Conservation (phyloP, 75 land plant species). For the Pseudotsuga menziesii region DNA sequence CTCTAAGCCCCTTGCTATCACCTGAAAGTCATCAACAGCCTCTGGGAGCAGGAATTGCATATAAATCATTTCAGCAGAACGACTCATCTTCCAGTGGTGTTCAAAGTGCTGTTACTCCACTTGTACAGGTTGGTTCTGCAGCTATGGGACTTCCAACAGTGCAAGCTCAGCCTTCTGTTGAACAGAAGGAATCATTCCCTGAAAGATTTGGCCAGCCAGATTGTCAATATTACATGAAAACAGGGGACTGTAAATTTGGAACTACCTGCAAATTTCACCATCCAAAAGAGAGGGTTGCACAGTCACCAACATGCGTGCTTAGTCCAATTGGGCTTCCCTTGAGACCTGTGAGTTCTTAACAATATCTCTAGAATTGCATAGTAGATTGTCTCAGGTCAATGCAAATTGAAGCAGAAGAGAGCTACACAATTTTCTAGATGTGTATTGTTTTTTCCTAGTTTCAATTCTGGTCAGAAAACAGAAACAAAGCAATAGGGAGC, state of each 20-base stretch:
- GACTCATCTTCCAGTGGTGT: slow-evolving; percentile 1
- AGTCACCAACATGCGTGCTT: slow-evolving; percentile 27
- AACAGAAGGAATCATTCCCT: slow-evolving; percentile 43
- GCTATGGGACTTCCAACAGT: slow-evolving; percentile 38
- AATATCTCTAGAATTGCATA: not conserved
- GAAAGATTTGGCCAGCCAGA: slow-evolving; percentile 76
- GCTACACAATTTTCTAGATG: not conserved
- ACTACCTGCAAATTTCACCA: slow-evolving; percentile 75
- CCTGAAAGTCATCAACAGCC: slow-evolving; percentile 5
- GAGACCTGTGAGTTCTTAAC: slow-evolving; percentile 56
- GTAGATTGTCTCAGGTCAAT: not conserved
- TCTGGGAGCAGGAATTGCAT: not conserved
- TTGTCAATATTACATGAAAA: slow-evolving; percentile 84
- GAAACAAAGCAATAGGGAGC: not conserved
- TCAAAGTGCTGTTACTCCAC: slow-evolving; percentile 5
- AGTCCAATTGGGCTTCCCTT: slow-evolving; percentile 74
- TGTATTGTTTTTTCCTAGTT: not conserved
- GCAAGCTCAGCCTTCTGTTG: not conserved
- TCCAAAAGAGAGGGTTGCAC: slow-evolving; percentile 57
- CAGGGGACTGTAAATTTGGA: slow-evolving; percentile 86
- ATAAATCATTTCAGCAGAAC: not conserved
- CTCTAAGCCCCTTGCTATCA: slow-evolving; percentile 6
- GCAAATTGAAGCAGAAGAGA: not conserved
- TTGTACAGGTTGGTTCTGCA: not conserved
- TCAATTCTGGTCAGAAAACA: not conserved